phyloP scores from a whole-genome alignment of 2,329 filamentous ascomycete genomes.

The Hypoxylon sp. region DNA sequence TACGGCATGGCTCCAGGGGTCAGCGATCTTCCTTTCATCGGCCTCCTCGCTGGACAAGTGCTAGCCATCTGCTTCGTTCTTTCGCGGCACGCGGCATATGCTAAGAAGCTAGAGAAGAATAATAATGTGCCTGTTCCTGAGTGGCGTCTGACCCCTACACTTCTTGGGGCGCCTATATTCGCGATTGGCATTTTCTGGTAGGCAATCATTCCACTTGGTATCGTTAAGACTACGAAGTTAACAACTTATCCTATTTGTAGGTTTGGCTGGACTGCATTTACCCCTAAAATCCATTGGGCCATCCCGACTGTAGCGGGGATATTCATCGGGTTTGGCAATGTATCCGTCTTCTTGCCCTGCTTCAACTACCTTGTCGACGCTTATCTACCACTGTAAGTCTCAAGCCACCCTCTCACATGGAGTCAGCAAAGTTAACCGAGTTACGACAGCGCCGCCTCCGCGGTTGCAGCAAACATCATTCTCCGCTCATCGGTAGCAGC shows the following conservation, averaged over 20 bases:
- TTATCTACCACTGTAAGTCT: slow-evolving; percentile 2
- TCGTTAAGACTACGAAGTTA: not conserved
- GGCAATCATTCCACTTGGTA: not conserved
- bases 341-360: not conserved
- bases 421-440: not conserved
- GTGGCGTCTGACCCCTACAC: not conserved
- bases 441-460: not conserved
- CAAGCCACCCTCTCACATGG: too few relatives aligned
- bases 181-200: slow-evolving; percentile 9
- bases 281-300: slow-evolving; percentile 2
- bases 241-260: not conserved
- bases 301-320: not conserved
- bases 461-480: slow-evolving; percentile 5
- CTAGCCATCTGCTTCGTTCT: not conserved
- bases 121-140: not conserved
- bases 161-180: slow-evolving; percentile 2
- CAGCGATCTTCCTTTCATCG: slow-evolving; percentile 3
- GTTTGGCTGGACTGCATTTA: slow-evolving; percentile 7
- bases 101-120: not conserved
- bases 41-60: not conserved
- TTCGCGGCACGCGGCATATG: not conserved
- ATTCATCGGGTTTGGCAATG: slow-evolving; percentile 9
- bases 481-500: not conserved
- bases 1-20: slow-evolving; percentile 1
- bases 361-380: slow-evolving; percentile 5